Base-by-base conservation (phyloP, 148 eudicot species). In the Euryodendron excelsum region DNA sequence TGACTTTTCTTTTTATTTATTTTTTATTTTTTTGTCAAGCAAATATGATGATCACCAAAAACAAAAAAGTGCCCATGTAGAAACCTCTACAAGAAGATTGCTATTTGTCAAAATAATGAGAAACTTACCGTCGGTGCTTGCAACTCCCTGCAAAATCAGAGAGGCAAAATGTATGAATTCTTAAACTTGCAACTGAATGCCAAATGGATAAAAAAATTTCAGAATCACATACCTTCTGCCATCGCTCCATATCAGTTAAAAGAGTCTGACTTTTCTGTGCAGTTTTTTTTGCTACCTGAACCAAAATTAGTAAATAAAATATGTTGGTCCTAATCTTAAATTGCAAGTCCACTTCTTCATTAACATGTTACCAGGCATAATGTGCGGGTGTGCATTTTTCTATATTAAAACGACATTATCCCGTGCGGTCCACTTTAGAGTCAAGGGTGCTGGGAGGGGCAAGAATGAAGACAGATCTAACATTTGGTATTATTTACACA, bases 211-310 rank as follows among this genome's bases (percentile, higher is more conserved):
- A n/a, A n/a, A n/a, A n/a, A n/a, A 28, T n/a, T n/a, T n/a, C n/a
- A 27, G 39, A 76, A 20, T 65, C 62, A 56, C 28, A 41, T 81
- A 91, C 99, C 92, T 95, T 95, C 81, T 95, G 99, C 99, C 99
- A 91, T 77, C 99, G 81, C 85, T 95, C 99, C 81, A 95, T 86
- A 82, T 95, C 99, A 72, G 97, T 91, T 34, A 95, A 73, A 53
- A 95, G 73, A 67, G 85, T 82, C 85, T 95, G 93, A 74, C 99
- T 93, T 85, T 83, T 91, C 78, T 88, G 93, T 6, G 97, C 96
- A 84, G 99, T 95, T 86, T 89, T 93, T 85, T 95, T 95, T 39
- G 99, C 97, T 74, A 88, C 99, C 99, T 95, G 83, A 73, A 88
- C 9, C 64, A 85, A 90, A 72, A 41, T 84, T 5, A 75, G 78